Percentiles rank a stretch among this genome's conserved stretches.
Evolutionary conservation across 225 moss, liverwort and hornwort species (phyloP).

Genomic region (Sphagnum contortum): DNA sequence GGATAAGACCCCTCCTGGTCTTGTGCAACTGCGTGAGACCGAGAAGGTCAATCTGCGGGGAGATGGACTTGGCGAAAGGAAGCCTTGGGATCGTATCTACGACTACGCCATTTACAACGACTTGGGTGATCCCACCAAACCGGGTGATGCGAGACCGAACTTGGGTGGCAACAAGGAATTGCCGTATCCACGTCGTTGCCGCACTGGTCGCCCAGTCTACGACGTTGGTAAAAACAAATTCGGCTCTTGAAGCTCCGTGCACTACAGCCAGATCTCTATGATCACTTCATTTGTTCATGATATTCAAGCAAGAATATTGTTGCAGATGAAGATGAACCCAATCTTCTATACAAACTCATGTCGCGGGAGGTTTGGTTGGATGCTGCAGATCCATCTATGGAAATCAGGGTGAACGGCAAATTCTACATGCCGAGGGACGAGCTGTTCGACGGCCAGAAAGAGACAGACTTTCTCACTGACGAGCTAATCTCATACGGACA

Average conservation of each 20-base stretch:
- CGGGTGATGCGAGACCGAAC: slow-evolving; percentile 19
- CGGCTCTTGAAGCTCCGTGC: no score
- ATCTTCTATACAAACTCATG: no score
- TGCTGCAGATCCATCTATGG: slow-evolving; percentile 30
- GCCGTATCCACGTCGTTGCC: slow-evolving; percentile 79
- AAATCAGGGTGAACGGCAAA: slow-evolving; percentile 8
- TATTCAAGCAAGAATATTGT: no score
- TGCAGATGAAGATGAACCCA: no score
- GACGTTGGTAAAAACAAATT: slow-evolving; percentile 5
- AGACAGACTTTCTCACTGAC: slow-evolving; percentile 20
- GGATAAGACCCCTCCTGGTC: slow-evolving; percentile 48
- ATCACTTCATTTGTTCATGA: no score
- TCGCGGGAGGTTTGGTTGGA: no score
- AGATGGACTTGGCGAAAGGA: slow-evolving; percentile 46
- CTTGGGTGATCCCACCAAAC: slow-evolving; percentile 4
- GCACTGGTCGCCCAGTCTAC: slow-evolving; percentile 57
- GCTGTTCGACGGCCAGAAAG: slow-evolving; percentile 19
- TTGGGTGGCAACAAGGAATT: slow-evolving; percentile 39
- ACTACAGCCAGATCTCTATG: no score
- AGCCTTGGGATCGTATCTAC: slow-evolving; percentile 56
- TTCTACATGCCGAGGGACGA: slow-evolving; percentile 38
- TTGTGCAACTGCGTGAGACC: slow-evolving; percentile 35
- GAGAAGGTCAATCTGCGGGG: slow-evolving; percentile 53
- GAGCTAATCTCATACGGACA: slow-evolving; percentile 15
- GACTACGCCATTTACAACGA: slow-evolving; percentile 29